Conservation (phyloP, 2,329 filamentous ascomycete genomes). For the Botrytis fragariae region DNA sequence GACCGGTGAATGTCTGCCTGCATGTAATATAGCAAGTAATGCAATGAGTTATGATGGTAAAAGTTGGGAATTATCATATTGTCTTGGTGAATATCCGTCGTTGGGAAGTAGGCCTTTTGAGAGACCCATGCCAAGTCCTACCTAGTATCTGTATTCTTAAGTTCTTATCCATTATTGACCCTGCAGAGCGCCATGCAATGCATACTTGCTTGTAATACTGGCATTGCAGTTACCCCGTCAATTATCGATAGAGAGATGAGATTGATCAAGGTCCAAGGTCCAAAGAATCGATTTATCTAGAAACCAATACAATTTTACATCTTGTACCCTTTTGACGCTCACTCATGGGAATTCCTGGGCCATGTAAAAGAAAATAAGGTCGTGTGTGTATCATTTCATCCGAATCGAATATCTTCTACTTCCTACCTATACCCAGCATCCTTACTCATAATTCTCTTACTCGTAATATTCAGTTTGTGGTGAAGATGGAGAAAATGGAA, state of each 20-base stretch:
- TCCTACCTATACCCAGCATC: neutral
- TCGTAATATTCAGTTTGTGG: neutral
- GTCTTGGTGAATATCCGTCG: neutral
- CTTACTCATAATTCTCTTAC: neutral
- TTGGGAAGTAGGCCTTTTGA: neutral
- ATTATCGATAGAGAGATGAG: neutral
- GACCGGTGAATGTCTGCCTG: neutral
- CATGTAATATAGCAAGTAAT: neutral
- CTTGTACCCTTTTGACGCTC: neutral
- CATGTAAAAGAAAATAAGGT: neutral
- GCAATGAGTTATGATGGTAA: neutral
- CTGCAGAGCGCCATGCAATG: constrained; percentile 8
- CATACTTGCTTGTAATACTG: neutral
- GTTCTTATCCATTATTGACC: neutral
- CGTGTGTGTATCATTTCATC: neutral
- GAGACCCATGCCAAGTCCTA: neutral
- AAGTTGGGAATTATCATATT: neutral
- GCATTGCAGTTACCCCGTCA: neutral
- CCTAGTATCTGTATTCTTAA: neutral
- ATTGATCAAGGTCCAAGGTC: constrained; percentile 5
- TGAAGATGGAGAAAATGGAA: constrained; percentile 1
- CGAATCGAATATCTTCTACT: neutral
- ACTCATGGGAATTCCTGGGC: neutral
- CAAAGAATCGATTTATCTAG: constrained; percentile 4
- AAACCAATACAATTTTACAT: constrained; percentile 4